Percentiles rank a stretch among this genome's conserved stretches.
Evolutionary conservation across 805 yeast species (phyloP).

Genomic region (Starmerella stigmatis): DNA sequence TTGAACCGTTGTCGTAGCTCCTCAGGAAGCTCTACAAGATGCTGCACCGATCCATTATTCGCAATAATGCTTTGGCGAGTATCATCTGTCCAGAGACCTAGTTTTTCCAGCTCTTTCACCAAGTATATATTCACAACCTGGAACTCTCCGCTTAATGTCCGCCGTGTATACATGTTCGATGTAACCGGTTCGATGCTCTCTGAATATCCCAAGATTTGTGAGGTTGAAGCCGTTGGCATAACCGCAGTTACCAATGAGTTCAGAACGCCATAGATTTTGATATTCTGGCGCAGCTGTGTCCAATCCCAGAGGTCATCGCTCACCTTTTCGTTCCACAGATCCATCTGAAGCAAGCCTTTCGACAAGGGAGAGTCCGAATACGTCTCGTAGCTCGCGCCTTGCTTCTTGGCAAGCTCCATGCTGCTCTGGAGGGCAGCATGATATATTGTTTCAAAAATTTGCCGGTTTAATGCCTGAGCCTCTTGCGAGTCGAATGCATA

Average conservation of each 20-base stretch:
- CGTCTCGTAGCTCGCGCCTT: constrained; percentile 55
- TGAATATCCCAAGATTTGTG: constrained; percentile 81
- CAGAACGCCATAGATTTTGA: constrained; percentile 55
- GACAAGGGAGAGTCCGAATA: constrained; percentile 81
- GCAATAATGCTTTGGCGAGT: constrained; percentile 64
- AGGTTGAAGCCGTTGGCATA: constrained; percentile 96
- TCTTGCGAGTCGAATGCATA: constrained; percentile 70
- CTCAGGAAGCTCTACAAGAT: constrained; percentile 56
- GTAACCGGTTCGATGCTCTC: constrained; percentile 94
- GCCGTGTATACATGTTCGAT: constrained; percentile 74
- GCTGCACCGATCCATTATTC: constrained; percentile 75
- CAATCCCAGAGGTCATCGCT: constrained; percentile 50
- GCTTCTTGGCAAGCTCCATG: constrained; percentile 54
- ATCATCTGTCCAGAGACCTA: constrained; percentile 68
- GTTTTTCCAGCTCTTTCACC: constrained; percentile 61
- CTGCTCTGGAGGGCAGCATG: constrained; percentile 85
- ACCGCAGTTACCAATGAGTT: constrained; percentile 84
- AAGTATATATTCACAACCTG: constrained; percentile 80
- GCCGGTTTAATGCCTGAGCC: constrained; percentile 60
- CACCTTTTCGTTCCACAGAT: constrained; percentile 70
- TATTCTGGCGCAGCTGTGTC: constrained; percentile 50
- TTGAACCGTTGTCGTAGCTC: constrained; percentile 60
- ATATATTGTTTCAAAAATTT: constrained; percentile 87
- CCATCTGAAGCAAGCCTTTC: constrained; percentile 69
- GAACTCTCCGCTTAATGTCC: constrained; percentile 85